Base-by-base conservation (phyloP, 2,329 filamentous ascomycete genomes). In the Alternaria consortialis region DNA sequence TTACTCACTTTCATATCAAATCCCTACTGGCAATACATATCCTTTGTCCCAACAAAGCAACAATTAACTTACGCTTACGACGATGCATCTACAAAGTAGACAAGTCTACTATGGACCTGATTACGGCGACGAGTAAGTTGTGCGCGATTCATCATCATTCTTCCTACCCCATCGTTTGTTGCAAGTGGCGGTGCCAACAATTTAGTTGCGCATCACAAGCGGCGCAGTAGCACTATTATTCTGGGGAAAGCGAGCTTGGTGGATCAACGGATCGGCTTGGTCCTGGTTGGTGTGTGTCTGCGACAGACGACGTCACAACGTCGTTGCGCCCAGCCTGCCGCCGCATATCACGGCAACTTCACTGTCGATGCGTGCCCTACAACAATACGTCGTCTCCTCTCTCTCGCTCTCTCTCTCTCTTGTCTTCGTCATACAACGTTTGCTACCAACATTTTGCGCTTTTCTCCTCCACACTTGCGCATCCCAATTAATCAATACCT, bases 121-220 rank as follows among this genome's bases (percentile, higher is more conserved):
- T 34, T 66, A 63, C 27, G 61, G 61, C 40, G 59, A 68, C 54
- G 63, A 32, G 69, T 75, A 70, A 43, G 71, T 74, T 50, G 23
- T 48, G 42, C 57, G 25, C 54, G 27, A 31, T 39, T 37, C 13
- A 23, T 47, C 27, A 7, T 48, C 42, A 27, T 50, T 20, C 20
- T 50, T 23, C n/a, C 46, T 52, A 15, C 4, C 17, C 29, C 36
- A 40, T 60, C 34, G 11, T 43, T 39, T 52, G n/a, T 25, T 15
- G 36, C n/a, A 39, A 15, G 54, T 61, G 58, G 58, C 55, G 36
- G 58, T 61, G 57, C 44, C 32, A 27, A 20, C 25, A 56, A n/a
- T 44, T 25, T 31, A 36, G 48, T 17, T 11, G 37, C 20, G 31
- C 40, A 36, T 42, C 11, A 4, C 25, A 25, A 15, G 56, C 31